phyloP scores from a whole-genome alignment of 73 alveolate genomes.

The Uronychia setigera region DNA sequence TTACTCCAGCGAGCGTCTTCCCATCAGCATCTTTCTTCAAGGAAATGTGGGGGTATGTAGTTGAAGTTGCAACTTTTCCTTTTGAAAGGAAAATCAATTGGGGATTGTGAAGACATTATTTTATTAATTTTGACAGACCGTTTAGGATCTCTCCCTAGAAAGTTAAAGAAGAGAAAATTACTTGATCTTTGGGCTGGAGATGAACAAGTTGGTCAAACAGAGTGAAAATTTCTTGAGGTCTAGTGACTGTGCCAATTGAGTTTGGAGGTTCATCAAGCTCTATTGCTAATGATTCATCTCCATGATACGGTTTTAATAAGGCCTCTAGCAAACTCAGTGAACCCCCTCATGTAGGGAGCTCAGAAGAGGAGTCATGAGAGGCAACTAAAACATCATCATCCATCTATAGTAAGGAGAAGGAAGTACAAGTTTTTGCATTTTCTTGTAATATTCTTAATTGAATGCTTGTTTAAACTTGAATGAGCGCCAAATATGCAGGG shows the following conservation, averaged over 20 bases:
- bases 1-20: neutral
- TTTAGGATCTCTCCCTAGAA: too few relatives aligned
- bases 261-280: neutral
- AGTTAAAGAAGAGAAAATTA: too few relatives aligned
- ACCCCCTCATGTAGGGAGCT: too few relatives aligned
- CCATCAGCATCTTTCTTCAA: neutral
- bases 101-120: neutral
- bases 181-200: too few relatives aligned
- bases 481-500: neutral
- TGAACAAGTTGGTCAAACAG: neutral
- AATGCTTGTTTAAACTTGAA: neutral
- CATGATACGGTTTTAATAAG: neutral
- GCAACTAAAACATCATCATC: neutral
- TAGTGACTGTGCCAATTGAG: neutral
- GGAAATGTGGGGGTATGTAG: neutral
- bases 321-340: neutral
- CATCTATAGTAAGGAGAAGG: too few relatives aligned
- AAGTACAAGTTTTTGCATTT: neutral
- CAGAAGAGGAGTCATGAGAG: too few relatives aligned
- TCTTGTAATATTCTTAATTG: neutral
- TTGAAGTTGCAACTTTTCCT: neutral
- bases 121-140: too few relatives aligned
- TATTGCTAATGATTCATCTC: neutral
- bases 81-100: neutral
- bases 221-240: neutral